Base-by-base conservation (phyloP, 164 flowering plant genomes). In the Annona cherimola region DNA sequence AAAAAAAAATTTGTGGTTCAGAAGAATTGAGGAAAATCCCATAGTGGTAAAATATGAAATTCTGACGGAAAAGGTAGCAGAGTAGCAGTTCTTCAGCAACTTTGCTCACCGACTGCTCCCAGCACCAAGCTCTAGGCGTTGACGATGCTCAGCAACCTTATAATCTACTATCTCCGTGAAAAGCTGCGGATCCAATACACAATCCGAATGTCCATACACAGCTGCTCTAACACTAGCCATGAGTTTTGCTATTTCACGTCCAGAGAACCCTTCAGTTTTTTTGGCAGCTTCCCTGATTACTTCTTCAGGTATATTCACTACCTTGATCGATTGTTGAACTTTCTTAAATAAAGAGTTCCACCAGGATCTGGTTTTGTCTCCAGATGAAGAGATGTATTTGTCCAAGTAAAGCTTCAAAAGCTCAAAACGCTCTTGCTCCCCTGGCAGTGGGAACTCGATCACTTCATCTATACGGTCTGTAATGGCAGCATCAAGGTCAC, bases 161-260 rank as follows among this genome's bases (percentile, higher is more conserved):
- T 90, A 93, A 82, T 96, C 98, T 4, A 93, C 94, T 61, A 95
- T 97, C 80, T 95, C 96, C 0, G 98, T 86, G 78, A 96, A 96
- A 63, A 96, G 74, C 70, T 62, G 80, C 0, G 97, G 71, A 66
- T 96, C 97, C 20, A 96, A 90, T 26, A 85, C 86, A 73, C 96
- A 90, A 55, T 87, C 81, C 69, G 85, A 85, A 70, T 94, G 89
- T 19, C 99, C 99, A 75, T 96, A 96, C 9, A 90, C 96, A 61
- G 97, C 94, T 19, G 99, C 99, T 78, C 93, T 98, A 73, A 95
- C 95, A 45, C 98, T 80, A 0, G 98, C 99, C 98, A 93, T 90
- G 67, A 95, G 73, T 74, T 95, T 95, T 5, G 99, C 99, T 26
- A 93, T 93, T 82, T 95, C 99, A 65, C 99, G 89, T 4, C 99